Conservation (phyloP, 805 yeast genomes). For the Pichia occidentalis region DNA sequence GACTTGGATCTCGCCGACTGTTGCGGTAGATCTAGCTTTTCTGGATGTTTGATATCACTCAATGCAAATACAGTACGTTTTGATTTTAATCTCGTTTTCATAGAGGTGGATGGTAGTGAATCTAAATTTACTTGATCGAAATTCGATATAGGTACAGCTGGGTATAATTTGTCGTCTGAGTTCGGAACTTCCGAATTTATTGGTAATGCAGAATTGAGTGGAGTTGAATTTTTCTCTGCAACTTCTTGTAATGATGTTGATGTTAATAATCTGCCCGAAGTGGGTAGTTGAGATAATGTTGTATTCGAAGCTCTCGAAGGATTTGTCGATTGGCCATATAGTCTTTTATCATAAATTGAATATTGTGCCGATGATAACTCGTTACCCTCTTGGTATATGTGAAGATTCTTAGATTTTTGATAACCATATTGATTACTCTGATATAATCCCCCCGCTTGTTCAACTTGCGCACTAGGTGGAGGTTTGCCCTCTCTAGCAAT, state of each 20-base stretch:
- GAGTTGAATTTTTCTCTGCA: conserved; percentile 10
- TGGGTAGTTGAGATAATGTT: no score
- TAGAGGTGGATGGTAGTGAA: conserved; percentile 7
- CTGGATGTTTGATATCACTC: conserved; percentile 21
- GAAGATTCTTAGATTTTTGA: no score
- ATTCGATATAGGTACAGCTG: no score
- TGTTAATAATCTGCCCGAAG: neutral
- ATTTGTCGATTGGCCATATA: neutral
- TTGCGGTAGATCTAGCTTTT: conserved; percentile 28
- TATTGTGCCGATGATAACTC: no score
- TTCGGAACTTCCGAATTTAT: neutral
- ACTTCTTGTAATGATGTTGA: conserved; percentile 7
- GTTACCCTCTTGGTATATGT: no score
- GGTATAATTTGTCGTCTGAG: no score
- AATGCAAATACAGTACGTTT: conserved; percentile 8
- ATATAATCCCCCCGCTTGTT: no score
- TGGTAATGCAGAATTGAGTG: conserved; percentile 10
- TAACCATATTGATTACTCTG: no score
- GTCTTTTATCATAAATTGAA: no score
- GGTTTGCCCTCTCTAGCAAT: conserved; percentile 23
- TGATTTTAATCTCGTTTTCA: conserved; percentile 9
- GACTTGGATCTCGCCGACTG: conserved; percentile 31
- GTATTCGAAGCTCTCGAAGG: neutral
- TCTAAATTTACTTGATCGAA: no score
- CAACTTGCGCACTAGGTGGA: neutral